phyloP scores from a whole-genome alignment of 495 filamentous ascomycete species.

The Platismatia glauca region DNA sequence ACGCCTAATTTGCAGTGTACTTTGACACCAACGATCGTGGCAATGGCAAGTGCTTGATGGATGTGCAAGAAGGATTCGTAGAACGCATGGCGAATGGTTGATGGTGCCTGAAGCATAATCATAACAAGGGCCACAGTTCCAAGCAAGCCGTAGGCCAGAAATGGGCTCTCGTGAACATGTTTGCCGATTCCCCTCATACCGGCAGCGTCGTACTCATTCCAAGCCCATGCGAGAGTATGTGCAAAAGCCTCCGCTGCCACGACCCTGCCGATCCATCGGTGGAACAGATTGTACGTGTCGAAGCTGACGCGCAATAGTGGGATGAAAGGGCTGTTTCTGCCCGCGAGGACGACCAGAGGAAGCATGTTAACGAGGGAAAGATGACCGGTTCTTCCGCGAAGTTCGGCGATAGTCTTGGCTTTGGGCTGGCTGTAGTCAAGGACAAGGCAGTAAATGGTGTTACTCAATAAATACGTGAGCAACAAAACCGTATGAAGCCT shows the following conservation, averaged over 20 bases:
- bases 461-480: constrained; percentile 59
- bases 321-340: constrained; percentile 92
- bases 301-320: constrained; percentile 75
- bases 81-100: constrained; percentile 74
- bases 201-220: constrained; percentile 40
- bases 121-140: constrained; percentile 50
- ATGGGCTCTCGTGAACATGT: constrained; percentile 51
- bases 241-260: constrained; percentile 66
- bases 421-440: constrained; percentile 52
- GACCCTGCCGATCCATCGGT: constrained; percentile 90
- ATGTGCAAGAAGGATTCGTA: constrained; percentile 79
- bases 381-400: constrained; percentile 78
- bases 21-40: constrained; percentile 58
- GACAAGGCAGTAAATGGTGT: constrained; percentile 71
- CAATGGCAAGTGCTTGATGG: constrained; percentile 60
- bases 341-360: constrained; percentile 78
- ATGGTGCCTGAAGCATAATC: constrained; percentile 63
- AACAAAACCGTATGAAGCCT: constrained; percentile 75
- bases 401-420: constrained; percentile 47
- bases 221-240: constrained; percentile 64
- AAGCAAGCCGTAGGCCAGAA: constrained; percentile 45
- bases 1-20: constrained; percentile 56
- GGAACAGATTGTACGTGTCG: constrained; percentile 91
- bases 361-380: constrained; percentile 83
- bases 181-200: constrained; percentile 45